Percentiles rank a stretch among this genome's conserved stretches.
Evolutionary conservation across 768 basidiomycete species (phyloP).

Genomic region (Panaeolus papilionaceus): DNA sequence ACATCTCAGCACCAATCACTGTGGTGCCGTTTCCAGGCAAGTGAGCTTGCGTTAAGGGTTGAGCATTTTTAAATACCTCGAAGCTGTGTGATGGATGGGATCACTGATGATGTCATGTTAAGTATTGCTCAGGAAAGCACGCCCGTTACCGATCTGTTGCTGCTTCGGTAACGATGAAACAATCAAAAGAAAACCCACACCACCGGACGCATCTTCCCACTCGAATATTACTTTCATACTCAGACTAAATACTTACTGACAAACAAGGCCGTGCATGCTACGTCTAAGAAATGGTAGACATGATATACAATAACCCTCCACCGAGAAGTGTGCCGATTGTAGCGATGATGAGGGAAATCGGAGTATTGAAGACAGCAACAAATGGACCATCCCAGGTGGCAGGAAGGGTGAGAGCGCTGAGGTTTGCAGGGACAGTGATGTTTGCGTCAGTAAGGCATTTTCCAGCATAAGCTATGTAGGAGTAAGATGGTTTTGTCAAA

Average conservation of each 20-base stretch:
- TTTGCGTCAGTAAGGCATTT: conserved; percentile 48
- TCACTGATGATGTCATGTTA: conserved; percentile 3
- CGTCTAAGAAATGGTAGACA: conserved; percentile 38
- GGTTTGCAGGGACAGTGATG: conserved; percentile 41
- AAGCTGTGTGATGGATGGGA: neutral
- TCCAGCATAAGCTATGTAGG: conserved; percentile 55
- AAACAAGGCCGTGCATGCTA: neutral
- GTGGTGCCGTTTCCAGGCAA: no score
- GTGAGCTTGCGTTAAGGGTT: no score
- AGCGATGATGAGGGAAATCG: conserved; percentile 52
- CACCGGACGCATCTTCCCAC: conserved; percentile 18
- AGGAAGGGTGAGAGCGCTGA: conserved; percentile 52
- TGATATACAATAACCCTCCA: conserved; percentile 50
- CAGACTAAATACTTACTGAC: conserved; percentile 6
- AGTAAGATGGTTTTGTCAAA: neutral
- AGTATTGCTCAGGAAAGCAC: neutral
- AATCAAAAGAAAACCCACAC: conserved; percentile 15
- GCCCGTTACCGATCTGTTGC: neutral
- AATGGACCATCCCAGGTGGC: conserved; percentile 67
- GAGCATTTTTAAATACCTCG: neutral
- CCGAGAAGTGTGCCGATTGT: conserved; percentile 53
- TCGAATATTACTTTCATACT: conserved; percentile 45
- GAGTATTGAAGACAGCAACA: conserved; percentile 49
- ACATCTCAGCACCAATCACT: no score
- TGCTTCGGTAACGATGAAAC: conserved; percentile 14